Evolutionary conservation across 345 rosid species (phyloP), one percentile per base, ranked within the genome.

Genomic region (Syzygium aromaticum): DNA sequence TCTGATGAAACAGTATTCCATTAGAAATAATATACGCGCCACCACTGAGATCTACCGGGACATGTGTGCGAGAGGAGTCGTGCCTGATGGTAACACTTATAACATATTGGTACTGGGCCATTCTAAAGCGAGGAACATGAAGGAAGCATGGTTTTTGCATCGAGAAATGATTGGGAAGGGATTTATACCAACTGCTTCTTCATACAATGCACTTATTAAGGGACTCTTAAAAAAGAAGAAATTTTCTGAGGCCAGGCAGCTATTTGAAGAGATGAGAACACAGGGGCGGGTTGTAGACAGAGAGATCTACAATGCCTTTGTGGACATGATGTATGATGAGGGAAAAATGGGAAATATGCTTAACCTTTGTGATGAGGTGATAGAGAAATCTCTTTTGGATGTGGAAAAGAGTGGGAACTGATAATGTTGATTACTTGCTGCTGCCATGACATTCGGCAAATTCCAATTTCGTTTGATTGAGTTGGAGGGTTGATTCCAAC

Each of bases 101-200:
- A 97, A 96, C 90, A 95, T 95, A 89, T 89, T 96, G 89, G 89
- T 97, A 77, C 92, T 89, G 92, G 98, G 99, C 77, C 99, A 97
- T 91, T 96, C 95, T 89, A 96, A 93, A 93, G 98, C 98, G n/a
- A 97, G 99, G 91, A 97, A 96, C 91, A 97, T 96, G 98, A 97
- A 96, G 90, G 98, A 97, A 88, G 99, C 99, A 83, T 95, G 95
- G 95, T 97, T 93, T 94, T 89, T 96, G 93, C 92, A 86, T 80
- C 89, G 59, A 84, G 96, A 94, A 92, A 94, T 95, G 97, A 89
- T 90, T 8, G 92, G 88, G 84, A 96, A 95, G 91, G 97, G 98
- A 84, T 94, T 92, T 87, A 87, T 88, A 51, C 91, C 92, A 52
- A 90, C 98, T 8, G 90, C 89, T 59, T 89, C 89, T 90, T 91